Evolutionary conservation across 805 yeast species (phyloP).

Genomic region (Allodekkera sacchari): DNA sequence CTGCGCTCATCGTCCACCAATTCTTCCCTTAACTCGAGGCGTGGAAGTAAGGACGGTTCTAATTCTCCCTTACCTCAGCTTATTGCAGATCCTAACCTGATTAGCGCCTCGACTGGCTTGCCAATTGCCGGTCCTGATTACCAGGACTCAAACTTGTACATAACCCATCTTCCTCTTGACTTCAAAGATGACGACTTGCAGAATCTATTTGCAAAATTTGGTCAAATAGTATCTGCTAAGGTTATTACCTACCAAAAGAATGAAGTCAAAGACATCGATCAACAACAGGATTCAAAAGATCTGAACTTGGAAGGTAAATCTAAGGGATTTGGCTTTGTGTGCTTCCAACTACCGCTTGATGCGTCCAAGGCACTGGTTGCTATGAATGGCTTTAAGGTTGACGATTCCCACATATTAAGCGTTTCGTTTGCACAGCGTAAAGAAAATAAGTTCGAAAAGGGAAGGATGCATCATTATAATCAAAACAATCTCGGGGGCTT

Average conservation of each 20-base stretch:
- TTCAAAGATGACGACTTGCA: conserved; percentile 48
- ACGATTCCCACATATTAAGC: conserved; percentile 15
- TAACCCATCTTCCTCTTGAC: conserved; percentile 50
- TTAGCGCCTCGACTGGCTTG: conserved; percentile 25
- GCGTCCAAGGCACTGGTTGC: conserved; percentile 64
- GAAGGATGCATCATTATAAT: conserved; percentile 26
- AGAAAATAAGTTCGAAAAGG: conserved; percentile 39
- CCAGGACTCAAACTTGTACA: conserved; percentile 69
- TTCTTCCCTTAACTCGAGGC: conserved; percentile 1
- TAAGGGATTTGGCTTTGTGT: conserved; percentile 77
- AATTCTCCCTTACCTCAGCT: conserved; percentile 1
- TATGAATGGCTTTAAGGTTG: conserved; percentile 45
- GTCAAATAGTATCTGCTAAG: conserved; percentile 46
- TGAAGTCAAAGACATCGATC: conserved; percentile 7
- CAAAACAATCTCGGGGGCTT: conserved; percentile 26
- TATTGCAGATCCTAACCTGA: conserved; percentile 17
- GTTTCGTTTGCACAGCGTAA: conserved; percentile 77
- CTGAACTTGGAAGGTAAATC: conserved; percentile 31
- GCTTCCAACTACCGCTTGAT: conserved; percentile 55
- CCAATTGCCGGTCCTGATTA: conserved; percentile 38
- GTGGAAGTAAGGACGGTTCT: background rate
- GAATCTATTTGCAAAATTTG: conserved; percentile 36
- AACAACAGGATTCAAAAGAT: conserved; percentile 3
- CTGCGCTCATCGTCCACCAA: conserved; percentile 3
- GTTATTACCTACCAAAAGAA: conserved; percentile 38